Evolutionary conservation across 345 rosid species (phyloP).

Genomic region (Salix arbutifolia): DNA sequence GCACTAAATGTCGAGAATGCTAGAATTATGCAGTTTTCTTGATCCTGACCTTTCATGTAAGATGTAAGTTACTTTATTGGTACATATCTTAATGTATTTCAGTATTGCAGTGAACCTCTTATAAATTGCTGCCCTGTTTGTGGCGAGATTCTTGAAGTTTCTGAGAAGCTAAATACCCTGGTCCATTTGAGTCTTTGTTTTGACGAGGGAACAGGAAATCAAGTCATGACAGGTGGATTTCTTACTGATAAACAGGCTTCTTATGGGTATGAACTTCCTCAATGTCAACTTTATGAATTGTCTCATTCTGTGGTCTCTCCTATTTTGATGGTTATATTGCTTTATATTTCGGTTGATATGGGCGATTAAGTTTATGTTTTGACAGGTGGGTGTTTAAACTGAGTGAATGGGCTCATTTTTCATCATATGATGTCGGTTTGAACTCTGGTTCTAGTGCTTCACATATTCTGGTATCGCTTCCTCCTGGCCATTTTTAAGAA

Average conservation of each 20-base stretch:
- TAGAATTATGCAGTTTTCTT: background rate
- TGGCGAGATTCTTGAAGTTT: conserved; percentile 65
- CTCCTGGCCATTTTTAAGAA: background rate
- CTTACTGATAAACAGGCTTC: conserved; percentile 93
- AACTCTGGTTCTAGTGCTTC: conserved; percentile 87
- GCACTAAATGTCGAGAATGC: background rate
- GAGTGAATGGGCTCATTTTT: conserved; percentile 91
- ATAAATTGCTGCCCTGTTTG: conserved; percentile 84
- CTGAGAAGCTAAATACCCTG: conserved; percentile 75
- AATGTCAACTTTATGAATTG: background rate
- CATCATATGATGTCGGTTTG: conserved; percentile 83
- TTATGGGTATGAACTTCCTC: conserved; percentile 56
- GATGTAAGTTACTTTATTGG: background rate
- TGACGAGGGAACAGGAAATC: conserved; percentile 94
- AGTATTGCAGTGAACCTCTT: conserved; percentile 61
- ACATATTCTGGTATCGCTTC: conserved; percentile 66
- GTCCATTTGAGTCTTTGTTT: conserved; percentile 90
- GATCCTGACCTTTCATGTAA: background rate
- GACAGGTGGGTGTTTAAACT: conserved; percentile 89
- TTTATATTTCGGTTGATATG: background rate
- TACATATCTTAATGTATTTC: background rate
- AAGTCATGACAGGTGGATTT: conserved; percentile 91
- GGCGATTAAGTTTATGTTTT: conserved; percentile 1
- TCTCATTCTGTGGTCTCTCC: background rate
- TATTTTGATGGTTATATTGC: conserved; percentile 1